phyloP scores from a whole-genome alignment of 169 alveolate species.

The Besnoitia besnoiti region DNA sequence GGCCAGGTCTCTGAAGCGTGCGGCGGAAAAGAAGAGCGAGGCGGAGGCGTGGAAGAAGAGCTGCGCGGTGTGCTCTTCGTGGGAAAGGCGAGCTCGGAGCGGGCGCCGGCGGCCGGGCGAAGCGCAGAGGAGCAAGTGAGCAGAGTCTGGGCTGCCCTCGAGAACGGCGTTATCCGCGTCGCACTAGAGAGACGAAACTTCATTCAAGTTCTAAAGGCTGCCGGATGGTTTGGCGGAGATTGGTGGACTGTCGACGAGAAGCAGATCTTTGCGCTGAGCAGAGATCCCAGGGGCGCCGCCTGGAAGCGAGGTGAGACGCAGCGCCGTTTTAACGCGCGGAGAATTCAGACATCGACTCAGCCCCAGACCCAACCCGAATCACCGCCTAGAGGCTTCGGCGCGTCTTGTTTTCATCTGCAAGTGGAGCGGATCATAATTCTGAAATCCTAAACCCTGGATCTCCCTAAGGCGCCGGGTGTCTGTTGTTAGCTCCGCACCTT shows the following conservation, averaged over 20 bases:
- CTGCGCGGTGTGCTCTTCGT: neutral
- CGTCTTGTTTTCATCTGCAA: too few species aligned
- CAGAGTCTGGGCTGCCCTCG: too few species aligned
- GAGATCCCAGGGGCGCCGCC: neutral
- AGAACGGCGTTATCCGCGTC: neutral
- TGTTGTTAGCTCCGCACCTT: too few species aligned
- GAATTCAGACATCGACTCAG: too few species aligned
- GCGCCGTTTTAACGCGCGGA: too few species aligned
- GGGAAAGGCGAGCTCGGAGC: neutral
- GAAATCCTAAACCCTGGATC: too few species aligned
- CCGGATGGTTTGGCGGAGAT: conserved; percentile 21
- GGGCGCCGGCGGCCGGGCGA: neutral
- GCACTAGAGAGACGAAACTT: neutral
- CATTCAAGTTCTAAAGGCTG: neutral
- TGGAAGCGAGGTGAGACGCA: neutral
- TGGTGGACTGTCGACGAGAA: conserved; percentile 19
- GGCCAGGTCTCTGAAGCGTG: neutral
- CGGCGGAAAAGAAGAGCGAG: neutral
- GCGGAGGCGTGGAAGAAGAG: neutral
- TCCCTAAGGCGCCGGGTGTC: too few species aligned
- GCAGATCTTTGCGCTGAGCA: neutral
- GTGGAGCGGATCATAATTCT: too few species aligned
- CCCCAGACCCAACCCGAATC: too few species aligned
- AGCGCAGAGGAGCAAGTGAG: neutral
- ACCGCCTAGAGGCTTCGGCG: too few species aligned